Evolutionary conservation across 805 yeast species (phyloP).

Genomic region (Yarrowia sp.): DNA sequence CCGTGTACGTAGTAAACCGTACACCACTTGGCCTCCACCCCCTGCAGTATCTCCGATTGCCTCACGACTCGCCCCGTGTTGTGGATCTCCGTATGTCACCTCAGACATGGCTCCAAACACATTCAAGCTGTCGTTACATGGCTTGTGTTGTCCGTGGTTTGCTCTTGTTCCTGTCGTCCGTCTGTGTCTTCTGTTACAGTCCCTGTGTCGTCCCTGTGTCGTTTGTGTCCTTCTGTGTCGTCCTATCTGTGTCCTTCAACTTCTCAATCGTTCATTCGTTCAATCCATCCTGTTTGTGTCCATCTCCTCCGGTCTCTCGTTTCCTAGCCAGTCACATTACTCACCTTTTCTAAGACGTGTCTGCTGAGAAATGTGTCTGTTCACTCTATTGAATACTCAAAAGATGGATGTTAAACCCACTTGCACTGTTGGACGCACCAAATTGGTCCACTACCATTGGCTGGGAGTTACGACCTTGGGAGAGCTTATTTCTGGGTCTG

Average conservation of each 20-base stretch:
- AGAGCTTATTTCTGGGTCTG: neutral
- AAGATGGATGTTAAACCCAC: slow-evolving; percentile 8
- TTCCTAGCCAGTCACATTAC: too few species aligned
- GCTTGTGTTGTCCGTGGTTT: too few species aligned
- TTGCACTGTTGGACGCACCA: neutral
- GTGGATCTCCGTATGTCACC: too few species aligned
- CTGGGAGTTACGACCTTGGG: slow-evolving; percentile 16
- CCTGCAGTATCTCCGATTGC: too few species aligned
- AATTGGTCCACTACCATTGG: slow-evolving; percentile 20
- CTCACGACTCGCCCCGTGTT: too few species aligned
- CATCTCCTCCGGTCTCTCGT: neutral
- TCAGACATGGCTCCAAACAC: too few species aligned
- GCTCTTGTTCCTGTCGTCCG: too few species aligned
- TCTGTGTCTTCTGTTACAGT: too few species aligned
- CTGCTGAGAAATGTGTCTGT: slow-evolving; percentile 20
- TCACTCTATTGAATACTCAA: slow-evolving; percentile 17
- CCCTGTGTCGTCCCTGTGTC: neutral
- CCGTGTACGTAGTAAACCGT: too few species aligned
- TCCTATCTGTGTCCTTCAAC: neutral
- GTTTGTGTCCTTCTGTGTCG: neutral
- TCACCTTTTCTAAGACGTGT: slow-evolving; percentile 20
- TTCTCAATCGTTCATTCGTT: too few species aligned
- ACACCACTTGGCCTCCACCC: too few species aligned
- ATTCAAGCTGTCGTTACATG: too few species aligned
- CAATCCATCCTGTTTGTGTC: neutral